These are phyloP conservation scores for Raddia distichophylla DNA, from an alignment of 176 grass and related monocot genomes.

Conservation along the genomic window DNA sequence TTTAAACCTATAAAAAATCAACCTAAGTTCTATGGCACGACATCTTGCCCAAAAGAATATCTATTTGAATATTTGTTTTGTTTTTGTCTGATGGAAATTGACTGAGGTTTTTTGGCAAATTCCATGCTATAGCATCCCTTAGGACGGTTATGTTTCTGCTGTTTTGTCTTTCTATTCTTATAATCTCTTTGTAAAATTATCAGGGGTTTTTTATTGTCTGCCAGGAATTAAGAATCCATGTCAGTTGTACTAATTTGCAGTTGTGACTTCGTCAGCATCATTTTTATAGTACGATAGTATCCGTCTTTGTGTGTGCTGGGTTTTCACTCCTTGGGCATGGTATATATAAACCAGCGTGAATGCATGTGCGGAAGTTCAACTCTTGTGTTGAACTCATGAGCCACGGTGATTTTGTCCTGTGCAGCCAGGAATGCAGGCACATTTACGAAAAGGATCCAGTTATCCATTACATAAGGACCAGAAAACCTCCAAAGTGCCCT, in stretches of 20 bases:
- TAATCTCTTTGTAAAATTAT: neutral
- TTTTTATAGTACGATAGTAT: neutral
- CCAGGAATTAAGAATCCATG: neutral
- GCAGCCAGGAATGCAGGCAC: conserved; percentile 76
- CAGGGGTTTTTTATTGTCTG: neutral
- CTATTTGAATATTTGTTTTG: neutral
- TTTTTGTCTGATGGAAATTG: neutral
- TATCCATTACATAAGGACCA: conserved; percentile 56
- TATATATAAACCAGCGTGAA: neutral
- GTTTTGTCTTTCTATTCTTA: neutral
- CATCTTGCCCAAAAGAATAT: conserved; percentile 5
- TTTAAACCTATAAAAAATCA: neutral
- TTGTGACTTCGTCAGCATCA: neutral
- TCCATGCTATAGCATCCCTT: neutral
- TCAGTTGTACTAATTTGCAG: neutral
- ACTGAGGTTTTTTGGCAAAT: neutral
- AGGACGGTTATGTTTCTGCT: neutral
- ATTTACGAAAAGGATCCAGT: conserved; percentile 79
- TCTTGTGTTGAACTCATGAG: conserved; percentile 4
- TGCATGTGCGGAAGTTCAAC: neutral
- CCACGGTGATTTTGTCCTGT: conserved; percentile 32
- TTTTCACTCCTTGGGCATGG: neutral
- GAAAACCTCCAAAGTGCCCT: conserved; percentile 61
- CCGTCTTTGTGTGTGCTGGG: neutral
- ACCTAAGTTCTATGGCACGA: neutral